Conservation (phyloP, 1,284 basidiomycete species). For the Cryptococcus sp. region DNA sequence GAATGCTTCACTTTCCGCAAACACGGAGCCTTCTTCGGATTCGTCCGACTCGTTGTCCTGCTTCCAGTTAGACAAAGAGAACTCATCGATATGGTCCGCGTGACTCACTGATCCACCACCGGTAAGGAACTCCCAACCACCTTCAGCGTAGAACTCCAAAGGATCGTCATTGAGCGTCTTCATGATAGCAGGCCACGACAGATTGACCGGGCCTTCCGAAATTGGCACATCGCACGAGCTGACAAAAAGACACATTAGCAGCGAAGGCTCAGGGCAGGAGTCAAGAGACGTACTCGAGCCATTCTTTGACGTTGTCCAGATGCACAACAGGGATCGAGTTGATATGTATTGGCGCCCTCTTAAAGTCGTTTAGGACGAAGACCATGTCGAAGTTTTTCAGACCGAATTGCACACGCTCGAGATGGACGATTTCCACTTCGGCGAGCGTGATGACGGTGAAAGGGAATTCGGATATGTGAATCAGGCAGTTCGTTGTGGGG, state of each 20-base stretch:
- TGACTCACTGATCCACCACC: slow-evolving; percentile 65
- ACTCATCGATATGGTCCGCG: too few species aligned
- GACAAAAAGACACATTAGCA: not conserved
- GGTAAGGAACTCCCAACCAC: slow-evolving; percentile 92
- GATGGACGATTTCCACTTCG: slow-evolving; percentile 94
- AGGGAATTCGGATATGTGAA: slow-evolving; percentile 92
- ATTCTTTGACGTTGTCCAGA: slow-evolving; percentile 95
- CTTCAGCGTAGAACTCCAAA: slow-evolving; percentile 91
- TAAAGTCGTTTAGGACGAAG: slow-evolving; percentile 95
- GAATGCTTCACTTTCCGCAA: slow-evolving; percentile 55
- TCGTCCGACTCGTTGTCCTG: slow-evolving; percentile 66
- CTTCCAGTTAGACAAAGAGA: slow-evolving; percentile 5
- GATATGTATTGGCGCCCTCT: slow-evolving; percentile 85
- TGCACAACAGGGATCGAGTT: slow-evolving; percentile 90
- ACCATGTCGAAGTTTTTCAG: slow-evolving; percentile 98
- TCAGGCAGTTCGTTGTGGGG: slow-evolving; percentile 95
- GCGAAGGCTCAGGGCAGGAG: not conserved
- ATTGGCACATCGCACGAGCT: slow-evolving; percentile 96
- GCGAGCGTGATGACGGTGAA: slow-evolving; percentile 93
- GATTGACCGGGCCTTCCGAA: slow-evolving; percentile 93
- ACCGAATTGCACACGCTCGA: slow-evolving; percentile 96
- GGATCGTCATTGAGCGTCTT: slow-evolving; percentile 95
- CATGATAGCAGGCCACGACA: slow-evolving; percentile 98
- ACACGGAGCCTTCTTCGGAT: slow-evolving; percentile 76
- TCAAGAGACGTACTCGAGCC: slow-evolving; percentile 79